A percentile compares a stretch with the other conserved stretches of the same genome.
Conservation (phyloP, 805 yeast genomes). For the Wickerhamomyces xylosicus region DNA sequence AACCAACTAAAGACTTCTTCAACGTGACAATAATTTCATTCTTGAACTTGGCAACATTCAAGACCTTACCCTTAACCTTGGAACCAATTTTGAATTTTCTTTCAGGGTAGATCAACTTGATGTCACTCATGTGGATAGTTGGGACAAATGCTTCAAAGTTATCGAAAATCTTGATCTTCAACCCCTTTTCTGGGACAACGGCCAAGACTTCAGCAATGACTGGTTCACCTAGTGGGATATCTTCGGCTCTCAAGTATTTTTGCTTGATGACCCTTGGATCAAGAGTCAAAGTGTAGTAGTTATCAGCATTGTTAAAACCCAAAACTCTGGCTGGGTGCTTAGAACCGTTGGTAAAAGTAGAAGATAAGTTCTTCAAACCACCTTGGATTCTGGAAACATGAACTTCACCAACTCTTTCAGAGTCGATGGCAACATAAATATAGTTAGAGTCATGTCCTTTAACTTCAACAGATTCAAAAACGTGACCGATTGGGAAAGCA, state of each 20-base stretch:
- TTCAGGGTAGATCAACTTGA: conserved; percentile 80
- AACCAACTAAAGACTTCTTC: conserved; percentile 72
- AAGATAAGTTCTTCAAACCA: conserved; percentile 29
- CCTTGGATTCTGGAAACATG: conserved; percentile 63
- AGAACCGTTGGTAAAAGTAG: conserved; percentile 50
- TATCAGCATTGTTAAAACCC: conserved; percentile 60
- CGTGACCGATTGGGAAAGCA: conserved; percentile 73
- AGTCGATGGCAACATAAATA: conserved; percentile 47
- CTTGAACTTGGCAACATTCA: conserved; percentile 34
- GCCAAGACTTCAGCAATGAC: conserved; percentile 43
- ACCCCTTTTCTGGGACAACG: conserved; percentile 50
- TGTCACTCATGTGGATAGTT: conserved; percentile 70
- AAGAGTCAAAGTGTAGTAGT: conserved; percentile 54
- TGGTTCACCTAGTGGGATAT: conserved; percentile 67
- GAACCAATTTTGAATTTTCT: conserved; percentile 82
- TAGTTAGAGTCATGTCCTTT: conserved; percentile 49
- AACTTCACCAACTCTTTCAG: conserved; percentile 54
- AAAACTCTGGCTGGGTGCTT: conserved; percentile 68
- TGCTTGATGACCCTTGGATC: conserved; percentile 55
- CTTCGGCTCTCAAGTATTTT: conserved; percentile 56
- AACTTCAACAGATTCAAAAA: conserved; percentile 44
- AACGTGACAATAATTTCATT: conserved; percentile 55
- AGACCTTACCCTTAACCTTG: conserved; percentile 66
- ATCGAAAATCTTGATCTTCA: conserved; percentile 54
- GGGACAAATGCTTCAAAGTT: conserved; percentile 70